These are phyloP conservation scores for Volutella citrinella DNA, from an alignment of 2,329 filamentous ascomycete genomes.

Conservation along the genomic window DNA sequence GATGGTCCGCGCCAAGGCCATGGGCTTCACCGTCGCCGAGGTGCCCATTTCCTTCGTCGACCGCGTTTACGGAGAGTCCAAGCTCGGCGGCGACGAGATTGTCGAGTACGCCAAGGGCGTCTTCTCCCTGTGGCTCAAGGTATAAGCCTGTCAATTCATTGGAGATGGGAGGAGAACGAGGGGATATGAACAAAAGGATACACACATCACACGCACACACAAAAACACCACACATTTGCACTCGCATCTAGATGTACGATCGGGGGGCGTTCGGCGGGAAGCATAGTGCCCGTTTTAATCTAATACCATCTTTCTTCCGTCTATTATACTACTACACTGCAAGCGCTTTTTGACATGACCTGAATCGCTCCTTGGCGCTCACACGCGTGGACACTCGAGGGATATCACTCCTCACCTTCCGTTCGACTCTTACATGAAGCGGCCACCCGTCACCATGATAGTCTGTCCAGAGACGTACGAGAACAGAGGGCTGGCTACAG, in stretches of 20 bases:
- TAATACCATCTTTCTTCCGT: conserved; percentile 28
- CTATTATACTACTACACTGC: not conserved
- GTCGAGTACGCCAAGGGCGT: conserved; percentile 93
- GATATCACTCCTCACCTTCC: not conserved
- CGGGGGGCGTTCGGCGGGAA: conserved; percentile 29
- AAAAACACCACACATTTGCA: too few relatives aligned
- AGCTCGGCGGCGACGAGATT: conserved; percentile 93
- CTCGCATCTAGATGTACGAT: too few relatives aligned
- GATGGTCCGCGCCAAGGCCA: conserved; percentile 95
- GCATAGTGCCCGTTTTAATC: conserved; percentile 28
- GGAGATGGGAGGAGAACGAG: conserved; percentile 1
- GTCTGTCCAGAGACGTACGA: conserved; percentile 86
- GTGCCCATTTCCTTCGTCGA: conserved; percentile 97
- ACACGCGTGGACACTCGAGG: too few relatives aligned
- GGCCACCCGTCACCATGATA: conserved; percentile 79
- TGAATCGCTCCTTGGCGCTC: too few relatives aligned
- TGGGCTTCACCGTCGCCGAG: conserved; percentile 92
- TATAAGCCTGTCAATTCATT: conserved; percentile 52
- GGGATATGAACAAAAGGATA: conserved; percentile 19
- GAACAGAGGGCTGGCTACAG: conserved; percentile 77
- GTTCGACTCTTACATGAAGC: conserved; percentile 48
- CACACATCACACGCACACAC: too few relatives aligned
- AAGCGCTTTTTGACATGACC: conserved; percentile 6
- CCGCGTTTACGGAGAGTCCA: conserved; percentile 90
- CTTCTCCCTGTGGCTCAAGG: conserved; percentile 72